phyloP scores from a whole-genome alignment of 257 asterid species.

The Jaltomata sinuosa region DNA sequence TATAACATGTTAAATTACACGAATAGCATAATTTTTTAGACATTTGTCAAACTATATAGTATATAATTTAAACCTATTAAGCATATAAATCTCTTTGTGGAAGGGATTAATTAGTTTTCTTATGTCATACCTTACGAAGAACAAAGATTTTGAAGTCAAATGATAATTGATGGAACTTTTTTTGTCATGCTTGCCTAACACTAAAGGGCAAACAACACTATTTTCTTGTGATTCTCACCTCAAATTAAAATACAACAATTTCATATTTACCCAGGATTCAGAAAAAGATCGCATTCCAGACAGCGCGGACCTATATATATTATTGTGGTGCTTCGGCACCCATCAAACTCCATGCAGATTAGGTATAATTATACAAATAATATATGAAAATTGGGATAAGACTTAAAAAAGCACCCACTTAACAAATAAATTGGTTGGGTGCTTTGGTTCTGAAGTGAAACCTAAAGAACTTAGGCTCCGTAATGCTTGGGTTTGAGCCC shows the following conservation, averaged over 20 bases:
- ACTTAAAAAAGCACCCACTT: too few relatives aligned
- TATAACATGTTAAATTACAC: not conserved
- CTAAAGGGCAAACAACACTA: not conserved
- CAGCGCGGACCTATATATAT: too few relatives aligned
- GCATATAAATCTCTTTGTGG: not conserved
- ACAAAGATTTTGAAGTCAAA: not conserved
- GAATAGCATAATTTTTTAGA: too few relatives aligned
- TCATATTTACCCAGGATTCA: not conserved
- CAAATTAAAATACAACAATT: not conserved
- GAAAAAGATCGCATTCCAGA: not conserved
- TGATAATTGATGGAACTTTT: not conserved
- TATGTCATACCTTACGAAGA: not conserved
- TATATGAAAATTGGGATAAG: too few relatives aligned
- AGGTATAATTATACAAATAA: too few relatives aligned
- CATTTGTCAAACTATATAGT: not conserved
- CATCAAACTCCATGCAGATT: too few relatives aligned
- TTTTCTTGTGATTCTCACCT: not conserved
- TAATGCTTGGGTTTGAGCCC: too few relatives aligned
- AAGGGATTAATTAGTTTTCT: not conserved
- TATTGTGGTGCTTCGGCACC: too few relatives aligned
- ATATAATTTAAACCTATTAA: not conserved
- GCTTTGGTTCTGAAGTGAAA: too few relatives aligned
- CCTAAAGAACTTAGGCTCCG: too few relatives aligned
- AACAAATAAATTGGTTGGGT: too few relatives aligned
- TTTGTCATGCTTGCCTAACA: not conserved